Evolutionary conservation across 306 rosid genomes (phyloP), one percentile per base, ranked within the genome.

Genomic region (Prosopis cineraria): DNA sequence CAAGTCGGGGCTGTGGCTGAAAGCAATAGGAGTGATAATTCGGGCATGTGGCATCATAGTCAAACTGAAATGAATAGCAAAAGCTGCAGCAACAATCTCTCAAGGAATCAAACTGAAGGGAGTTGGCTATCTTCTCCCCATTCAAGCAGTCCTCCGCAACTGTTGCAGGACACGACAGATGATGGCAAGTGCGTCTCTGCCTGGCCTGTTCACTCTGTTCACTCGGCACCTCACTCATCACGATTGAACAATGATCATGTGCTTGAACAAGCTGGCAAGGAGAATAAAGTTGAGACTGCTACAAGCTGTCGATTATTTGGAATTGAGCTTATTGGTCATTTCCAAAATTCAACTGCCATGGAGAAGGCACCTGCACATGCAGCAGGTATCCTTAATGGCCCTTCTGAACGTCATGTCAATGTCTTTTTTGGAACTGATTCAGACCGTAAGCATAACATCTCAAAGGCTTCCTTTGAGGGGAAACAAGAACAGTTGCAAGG

Each of bases 261-360:
- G 63, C 70, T 30, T 36, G 93, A 91, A 74, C 85, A 78, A 70
- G 86, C 72, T 70, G 93, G 85, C 52, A 90, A 85, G 77, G 91
- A 74, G 80, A 88, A 80, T 82, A 91, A 93, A 88, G 74, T 72
- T 4, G 97, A 94, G 82, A 78, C 58, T 22, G 74, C 86, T 79
- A 48, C 90, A 27, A 82, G 95, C 79, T 89, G 79, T 76, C 88
- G 91, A 10, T 82, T 94, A 69, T 95, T 95, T 22, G 98, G 99
- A 70, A 73, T 93, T 36, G 93, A 95, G 16, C 87, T 95, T 78
- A 77, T 83, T 40, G 85, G 64, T 85, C 85, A 81, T 83, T 76
- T 86, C 4, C 70, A 80, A 39, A 77, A 81, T 66, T 64, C 85
- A n/a, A 20, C 77, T 67, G 62, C 80, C 8, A 43, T 79, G 34